phyloP scores from a whole-genome alignment of 495 filamentous ascomycete genomes.

The Platismatia glauca region DNA sequence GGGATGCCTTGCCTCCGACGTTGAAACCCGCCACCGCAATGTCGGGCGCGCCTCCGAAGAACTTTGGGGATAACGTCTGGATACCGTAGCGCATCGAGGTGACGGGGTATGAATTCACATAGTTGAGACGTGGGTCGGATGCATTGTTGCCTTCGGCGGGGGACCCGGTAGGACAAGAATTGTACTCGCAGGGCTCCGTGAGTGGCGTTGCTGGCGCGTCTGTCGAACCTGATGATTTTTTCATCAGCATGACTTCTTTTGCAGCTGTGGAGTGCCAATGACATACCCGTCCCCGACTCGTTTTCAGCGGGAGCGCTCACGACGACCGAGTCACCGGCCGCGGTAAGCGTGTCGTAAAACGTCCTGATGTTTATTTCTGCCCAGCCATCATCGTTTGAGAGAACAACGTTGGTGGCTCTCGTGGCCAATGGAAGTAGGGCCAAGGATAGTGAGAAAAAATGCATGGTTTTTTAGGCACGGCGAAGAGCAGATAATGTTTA shows the following conservation, averaged over 20 bases:
- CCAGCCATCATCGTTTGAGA: slow-evolving; percentile 66
- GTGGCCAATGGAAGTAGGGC: slow-evolving; percentile 6
- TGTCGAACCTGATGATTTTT: slow-evolving; percentile 36
- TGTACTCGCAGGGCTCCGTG: slow-evolving; percentile 43
- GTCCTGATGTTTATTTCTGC: slow-evolving; percentile 55
- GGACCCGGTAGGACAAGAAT: slow-evolving; percentile 49
- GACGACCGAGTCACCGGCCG: slow-evolving; percentile 48
- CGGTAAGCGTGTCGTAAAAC: slow-evolving; percentile 43
- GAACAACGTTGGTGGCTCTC: slow-evolving; percentile 42
- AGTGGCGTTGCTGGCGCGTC: slow-evolving; percentile 40
- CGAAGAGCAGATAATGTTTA: too few relatives aligned
- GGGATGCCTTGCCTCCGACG: slow-evolving; percentile 37
- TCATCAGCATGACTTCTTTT: not conserved
- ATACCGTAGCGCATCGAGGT: slow-evolving; percentile 58
- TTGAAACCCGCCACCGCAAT: slow-evolving; percentile 58
- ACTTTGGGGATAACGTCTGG: slow-evolving; percentile 40
- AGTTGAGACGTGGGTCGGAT: slow-evolving; percentile 50
- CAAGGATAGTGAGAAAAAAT: not conserved
- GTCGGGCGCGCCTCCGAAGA: slow-evolving; percentile 45
- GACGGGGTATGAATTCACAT: slow-evolving; percentile 61
- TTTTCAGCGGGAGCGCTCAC: slow-evolving; percentile 58
- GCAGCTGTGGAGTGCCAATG: not conserved
- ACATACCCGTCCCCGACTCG: slow-evolving; percentile 50
- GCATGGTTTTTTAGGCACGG: too few relatives aligned
- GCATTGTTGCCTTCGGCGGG: slow-evolving; percentile 46